phyloP scores from a whole-genome alignment of 495 filamentous ascomycete genomes.

The Apodospora peruviana region DNA sequence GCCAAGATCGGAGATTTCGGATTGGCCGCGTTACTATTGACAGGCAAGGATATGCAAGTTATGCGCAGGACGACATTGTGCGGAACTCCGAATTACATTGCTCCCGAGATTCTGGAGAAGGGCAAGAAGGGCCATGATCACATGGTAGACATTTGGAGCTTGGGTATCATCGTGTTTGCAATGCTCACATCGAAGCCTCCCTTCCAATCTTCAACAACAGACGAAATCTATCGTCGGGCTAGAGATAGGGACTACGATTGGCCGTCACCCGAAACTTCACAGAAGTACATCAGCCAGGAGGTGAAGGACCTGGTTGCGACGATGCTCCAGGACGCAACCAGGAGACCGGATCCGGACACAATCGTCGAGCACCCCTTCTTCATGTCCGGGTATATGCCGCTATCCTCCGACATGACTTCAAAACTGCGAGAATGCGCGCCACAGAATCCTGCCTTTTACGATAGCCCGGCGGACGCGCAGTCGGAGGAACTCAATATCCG shows the following conservation, averaged over 20 bases:
- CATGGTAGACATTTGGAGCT: conserved; percentile 91
- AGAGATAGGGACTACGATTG: conserved; percentile 68
- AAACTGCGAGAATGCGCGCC: conserved; percentile 47
- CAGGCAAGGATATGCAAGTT: conserved; percentile 72
- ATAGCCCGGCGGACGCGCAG: conserved; percentile 11
- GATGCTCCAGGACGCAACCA: conserved; percentile 68
- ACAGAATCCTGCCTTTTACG: conserved; percentile 37
- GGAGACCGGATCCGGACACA: conserved; percentile 70
- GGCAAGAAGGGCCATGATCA: conserved; percentile 85
- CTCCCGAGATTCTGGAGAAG: conserved; percentile 85
- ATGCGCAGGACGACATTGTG: conserved; percentile 83
- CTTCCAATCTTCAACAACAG: conserved; percentile 79
- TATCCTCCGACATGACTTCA: conserved; percentile 41
- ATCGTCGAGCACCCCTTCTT: conserved; percentile 84
- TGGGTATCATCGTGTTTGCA: conserved; percentile 93
- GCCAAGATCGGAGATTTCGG: conserved; percentile 98
- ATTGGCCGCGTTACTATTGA: conserved; percentile 84
- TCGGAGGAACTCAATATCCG: conserved; percentile 25
- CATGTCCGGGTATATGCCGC: conserved; percentile 55
- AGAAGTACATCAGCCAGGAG: conserved; percentile 49
- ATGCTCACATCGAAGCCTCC: conserved; percentile 88
- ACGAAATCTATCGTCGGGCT: conserved; percentile 79
- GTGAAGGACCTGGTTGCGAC: conserved; percentile 75
- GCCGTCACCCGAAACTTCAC: conserved; percentile 51
- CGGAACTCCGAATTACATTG: conserved; percentile 97